These are phyloP conservation scores for Decorospora gaudefroyi DNA, from an alignment of 2,329 filamentous ascomycete species.

Conservation along the genomic window DNA sequence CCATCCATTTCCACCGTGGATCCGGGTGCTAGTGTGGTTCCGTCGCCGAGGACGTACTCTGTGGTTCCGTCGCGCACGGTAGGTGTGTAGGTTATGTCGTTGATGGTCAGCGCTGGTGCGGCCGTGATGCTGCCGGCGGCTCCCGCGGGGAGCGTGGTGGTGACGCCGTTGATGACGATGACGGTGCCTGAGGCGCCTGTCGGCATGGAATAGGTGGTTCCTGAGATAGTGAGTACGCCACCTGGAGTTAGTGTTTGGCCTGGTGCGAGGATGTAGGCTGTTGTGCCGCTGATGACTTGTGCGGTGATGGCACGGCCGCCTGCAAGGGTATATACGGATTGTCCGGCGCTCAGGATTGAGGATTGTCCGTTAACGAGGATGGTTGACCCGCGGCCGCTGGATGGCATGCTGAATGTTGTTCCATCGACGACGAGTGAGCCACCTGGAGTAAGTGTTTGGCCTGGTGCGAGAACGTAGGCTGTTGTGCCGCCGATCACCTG, in stretches of 20 bases:
- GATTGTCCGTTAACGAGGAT: slow-evolving; percentile 31
- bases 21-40: slow-evolving; percentile 33
- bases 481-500: slow-evolving; percentile 31
- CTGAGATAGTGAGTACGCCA: slow-evolving; percentile 32
- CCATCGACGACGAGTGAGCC: slow-evolving; percentile 32
- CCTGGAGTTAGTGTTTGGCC: slow-evolving; percentile 37
- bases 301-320: slow-evolving; percentile 16
- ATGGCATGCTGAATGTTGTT: slow-evolving; percentile 34
- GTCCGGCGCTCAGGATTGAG: neutral
- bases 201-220: slow-evolving; percentile 37
- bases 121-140: slow-evolving; percentile 21
- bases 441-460: slow-evolving; percentile 22
- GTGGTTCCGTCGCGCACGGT: slow-evolving; percentile 32
- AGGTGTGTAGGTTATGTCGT: slow-evolving; percentile 34
- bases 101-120: slow-evolving; percentile 32
- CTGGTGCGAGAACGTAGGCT: slow-evolving; percentile 19
- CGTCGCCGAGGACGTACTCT: slow-evolving; percentile 25
- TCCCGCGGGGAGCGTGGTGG: slow-evolving; percentile 26
- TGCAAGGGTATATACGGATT: slow-evolving; percentile 19
- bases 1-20: slow-evolving; percentile 32
- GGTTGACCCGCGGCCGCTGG: slow-evolving; percentile 19
- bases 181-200: slow-evolving; percentile 29
- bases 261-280: slow-evolving; percentile 31
- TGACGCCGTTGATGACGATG: slow-evolving; percentile 36
- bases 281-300: slow-evolving; percentile 26